A percentile compares a stretch with the other conserved stretches of the same genome.
phyloP scores from a whole-genome alignment of 208 protist genomes.

The Blastocrithidia nonstop region DNA sequence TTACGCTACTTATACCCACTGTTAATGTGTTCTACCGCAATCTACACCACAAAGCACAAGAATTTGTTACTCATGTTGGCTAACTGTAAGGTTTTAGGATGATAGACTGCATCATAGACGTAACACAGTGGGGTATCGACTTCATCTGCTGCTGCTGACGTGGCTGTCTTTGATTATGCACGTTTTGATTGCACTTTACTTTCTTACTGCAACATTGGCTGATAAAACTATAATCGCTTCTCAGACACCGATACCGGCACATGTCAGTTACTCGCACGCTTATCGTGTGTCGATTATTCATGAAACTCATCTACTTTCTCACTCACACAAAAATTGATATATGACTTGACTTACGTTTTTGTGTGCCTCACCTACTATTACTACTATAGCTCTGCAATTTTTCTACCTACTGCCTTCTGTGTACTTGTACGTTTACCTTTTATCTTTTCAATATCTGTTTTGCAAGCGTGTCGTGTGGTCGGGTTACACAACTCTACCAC shows the following conservation, averaged over 20 bases:
- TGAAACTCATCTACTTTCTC: constrained; percentile 65
- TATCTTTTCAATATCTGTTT: not conserved
- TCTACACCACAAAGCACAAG: constrained; percentile 83
- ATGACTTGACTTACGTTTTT: constrained; percentile 11
- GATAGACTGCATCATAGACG: constrained; percentile 80
- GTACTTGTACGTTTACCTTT: constrained; percentile 5
- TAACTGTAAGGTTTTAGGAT: constrained; percentile 56
- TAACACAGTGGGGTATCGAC: constrained; percentile 11
- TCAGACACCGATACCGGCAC: constrained; percentile 73
- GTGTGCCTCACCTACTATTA: not conserved
- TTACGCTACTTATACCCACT: constrained; percentile 58
- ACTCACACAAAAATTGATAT: constrained; percentile 66
- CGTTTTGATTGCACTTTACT: not conserved
- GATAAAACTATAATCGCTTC: constrained; percentile 44
- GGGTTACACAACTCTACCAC: constrained; percentile 72
- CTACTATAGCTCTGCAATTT: not conserved
- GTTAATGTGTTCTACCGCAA: constrained; percentile 87
- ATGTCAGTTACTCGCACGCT: constrained; percentile 67
- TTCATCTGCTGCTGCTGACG: not conserved
- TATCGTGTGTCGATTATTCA: constrained; percentile 53
- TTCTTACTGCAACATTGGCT: constrained; percentile 1
- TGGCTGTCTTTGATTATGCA: not conserved
- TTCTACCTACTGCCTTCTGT: constrained; percentile 5
- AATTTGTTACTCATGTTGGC: constrained; percentile 62
- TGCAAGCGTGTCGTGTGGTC: constrained; percentile 12